Base-by-base conservation (phyloP, 1,284 basidiomycete species). In the Entoloma clypeatum region DNA sequence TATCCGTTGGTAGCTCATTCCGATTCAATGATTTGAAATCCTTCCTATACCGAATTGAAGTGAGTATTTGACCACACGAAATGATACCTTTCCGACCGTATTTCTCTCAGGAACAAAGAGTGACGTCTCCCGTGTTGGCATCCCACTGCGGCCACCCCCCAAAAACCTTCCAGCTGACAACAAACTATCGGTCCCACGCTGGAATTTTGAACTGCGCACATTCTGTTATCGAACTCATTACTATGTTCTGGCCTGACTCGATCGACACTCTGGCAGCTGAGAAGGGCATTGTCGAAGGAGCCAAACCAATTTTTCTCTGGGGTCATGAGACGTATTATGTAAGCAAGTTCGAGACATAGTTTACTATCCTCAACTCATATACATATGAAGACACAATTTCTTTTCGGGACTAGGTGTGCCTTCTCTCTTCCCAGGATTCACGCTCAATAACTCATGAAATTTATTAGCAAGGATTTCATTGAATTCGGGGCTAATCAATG, bases 401-500 rank as follows among this genome's bases (percentile, higher is more conserved):
- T 82, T 2, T 77, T 75, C 38, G 75, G 73, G 1, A 61, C 61
- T 44, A 69, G 68, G 59, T 59, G 33, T 39, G 41, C 5, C 26
- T 27, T 2, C 5, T 5, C 19, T 16, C 1, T 10, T 23, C 9
- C n/a, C 36, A 68, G 72, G 27, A 28, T 16, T 23, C 9, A 13
- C 30, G 16, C 34, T 21, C n/a, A n/a, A n/a, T n/a, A n/a, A n/a
- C n/a, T n/a, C n/a, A n/a, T n/a, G n/a, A n/a, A n/a, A n/a, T n/a
- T n/a, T n/a, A n/a, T 16, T 45, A 78, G 75, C 1, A 74, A 69
- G 10, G 65, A 60, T 41, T 68, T 65, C 1, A 72, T 83, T 9
- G 80, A 84, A 49, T 77, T 86, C 21, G 83, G 83, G 1, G 81
- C 82, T 0, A 60, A 78, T 23, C 83, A 86, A 63, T 86, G 82